Base-by-base conservation (phyloP, 2,329 filamentous ascomycete genomes). In the Fusarium austroafricanum region DNA sequence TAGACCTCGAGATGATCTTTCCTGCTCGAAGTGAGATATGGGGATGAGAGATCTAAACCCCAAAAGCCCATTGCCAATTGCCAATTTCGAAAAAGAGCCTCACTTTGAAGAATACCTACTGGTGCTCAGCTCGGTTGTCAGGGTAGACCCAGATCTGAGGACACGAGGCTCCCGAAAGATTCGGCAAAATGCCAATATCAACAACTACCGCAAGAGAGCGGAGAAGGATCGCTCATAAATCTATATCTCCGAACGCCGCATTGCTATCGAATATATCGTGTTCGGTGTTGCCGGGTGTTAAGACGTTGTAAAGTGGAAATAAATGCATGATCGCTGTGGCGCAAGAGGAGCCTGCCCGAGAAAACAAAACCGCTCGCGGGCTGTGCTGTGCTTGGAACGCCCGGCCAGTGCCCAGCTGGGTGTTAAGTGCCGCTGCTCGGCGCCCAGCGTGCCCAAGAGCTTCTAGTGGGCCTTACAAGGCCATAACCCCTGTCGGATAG, bases 241-340 rank as follows among this genome's bases (percentile, higher is more conserved):
- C 33, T 33, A 8, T 15, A 33, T 18, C 28, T 42, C 31, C 23
- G 35, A 18, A 47, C 18, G 18, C 58, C 53, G 31, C 39, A 28
- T 43, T 31, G 47, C 29, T 21, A 28, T 49, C 33, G 47, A 54
- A 26, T 26, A 43, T 42, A 53, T 56, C 42, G 39, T 61, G 21
- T 45, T 70, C 70, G 68, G 70, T 45, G 47, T 65, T 58, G 51
- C 70, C 65, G 70, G 43, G 43, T 37, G 40, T 64, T 37, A n/a
- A 31, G 26, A 42, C 17, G 18, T 35, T 44, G 42, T 21, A 17
- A 53, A 47, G 60, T 65, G 46, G 60, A 60, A 56, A 60, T 53
- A 44, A 26, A 39, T 64, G 52, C 40, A 51, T 39, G 39, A 64
- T 38, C 37, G n/a, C 8, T 65, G 60, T 65, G 61, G 60, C 60